phyloP scores from a whole-genome alignment of 257 asterid genomes.

The Agastache rugosa region DNA sequence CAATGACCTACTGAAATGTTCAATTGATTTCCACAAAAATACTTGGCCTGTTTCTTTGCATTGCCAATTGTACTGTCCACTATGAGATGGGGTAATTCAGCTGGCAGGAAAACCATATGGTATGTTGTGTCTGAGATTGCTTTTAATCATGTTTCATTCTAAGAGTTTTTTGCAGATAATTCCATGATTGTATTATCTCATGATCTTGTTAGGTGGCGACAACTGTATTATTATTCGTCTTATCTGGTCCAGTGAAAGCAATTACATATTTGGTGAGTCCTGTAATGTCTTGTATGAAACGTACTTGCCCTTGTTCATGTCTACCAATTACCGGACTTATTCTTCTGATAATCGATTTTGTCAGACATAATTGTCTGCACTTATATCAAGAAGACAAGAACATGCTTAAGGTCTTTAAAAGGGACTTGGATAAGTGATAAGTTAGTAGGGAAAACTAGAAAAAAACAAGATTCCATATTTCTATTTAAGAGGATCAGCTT shows the following conservation, averaged over 20 bases:
- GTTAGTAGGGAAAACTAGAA: not conserved
- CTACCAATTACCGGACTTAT: slow-evolving; percentile 1
- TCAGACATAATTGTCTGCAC: not conserved
- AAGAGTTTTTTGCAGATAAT: slow-evolving; percentile 6
- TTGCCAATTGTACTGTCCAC: slow-evolving; percentile 93
- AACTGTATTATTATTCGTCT: slow-evolving; percentile 69
- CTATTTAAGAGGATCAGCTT: not conserved
- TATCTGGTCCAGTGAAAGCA: slow-evolving; percentile 98
- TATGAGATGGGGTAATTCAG: slow-evolving; percentile 90
- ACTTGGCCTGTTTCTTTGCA: slow-evolving; percentile 91
- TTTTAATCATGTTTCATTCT: slow-evolving; percentile 15
- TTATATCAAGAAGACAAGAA: not conserved
- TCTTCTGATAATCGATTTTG: not conserved
- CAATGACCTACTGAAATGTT: not conserved
- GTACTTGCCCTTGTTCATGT: not conserved
- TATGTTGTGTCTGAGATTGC: slow-evolving; percentile 30
- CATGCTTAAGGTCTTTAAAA: slow-evolving; percentile 11
- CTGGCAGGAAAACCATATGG: slow-evolving; percentile 98
- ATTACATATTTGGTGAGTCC: slow-evolving; percentile 81
- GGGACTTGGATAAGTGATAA: slow-evolving; percentile 11
- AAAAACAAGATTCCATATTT: not conserved
- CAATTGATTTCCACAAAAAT: slow-evolving; percentile 59
- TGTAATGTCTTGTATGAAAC: slow-evolving; percentile 21
- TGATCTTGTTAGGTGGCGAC: slow-evolving; percentile 77
- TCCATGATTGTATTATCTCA: slow-evolving; percentile 16